A percentile compares a stretch with the other conserved stretches of the same genome.
phyloP scores from a whole-genome alignment of 2,329 filamentous ascomycete species.

The Exophiala calicioides region DNA sequence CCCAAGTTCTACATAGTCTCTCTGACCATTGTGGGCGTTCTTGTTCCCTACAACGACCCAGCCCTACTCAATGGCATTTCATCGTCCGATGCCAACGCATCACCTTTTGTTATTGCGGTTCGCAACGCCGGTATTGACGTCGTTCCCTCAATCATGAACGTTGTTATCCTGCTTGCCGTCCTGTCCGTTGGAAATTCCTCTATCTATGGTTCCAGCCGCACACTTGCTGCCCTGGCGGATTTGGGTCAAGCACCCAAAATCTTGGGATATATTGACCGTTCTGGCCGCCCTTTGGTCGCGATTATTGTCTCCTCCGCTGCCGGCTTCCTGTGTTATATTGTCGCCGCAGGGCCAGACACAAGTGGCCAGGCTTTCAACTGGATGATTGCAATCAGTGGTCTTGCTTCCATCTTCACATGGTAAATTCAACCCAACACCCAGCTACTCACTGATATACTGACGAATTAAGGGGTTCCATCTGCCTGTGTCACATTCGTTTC shows the following conservation, averaged over 20 bases:
- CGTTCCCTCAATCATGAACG: conserved; percentile 87
- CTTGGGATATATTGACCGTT: conserved; percentile 77
- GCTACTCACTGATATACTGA: not conserved
- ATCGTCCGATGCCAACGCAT: conserved; percentile 70
- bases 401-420: conserved; percentile 76
- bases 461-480: conserved; percentile 59
- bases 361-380: conserved; percentile 66
- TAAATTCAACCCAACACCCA: conserved; percentile 50
- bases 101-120: conserved; percentile 92
- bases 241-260: conserved; percentile 78
- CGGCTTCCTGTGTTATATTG: conserved; percentile 77
- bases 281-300: conserved; percentile 75
- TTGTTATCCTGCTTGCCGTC: conserved; percentile 88
- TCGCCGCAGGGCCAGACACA: conserved; percentile 51
- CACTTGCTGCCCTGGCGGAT: conserved; percentile 84
- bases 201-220: conserved; percentile 88
- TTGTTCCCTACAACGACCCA: conserved; percentile 72
- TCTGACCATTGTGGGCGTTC: conserved; percentile 74
- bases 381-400: conserved; percentile 74
- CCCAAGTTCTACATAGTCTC: conserved; percentile 77
- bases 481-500: conserved; percentile 68
- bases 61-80: conserved; percentile 61
- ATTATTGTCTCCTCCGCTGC: conserved; percentile 67
- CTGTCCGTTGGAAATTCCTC: conserved; percentile 89
- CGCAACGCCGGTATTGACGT: conserved; percentile 77